Evolutionary conservation across 1,284 basidiomycete species (phyloP).

Genomic region (Austroboletus novae-zelandiae): DNA sequence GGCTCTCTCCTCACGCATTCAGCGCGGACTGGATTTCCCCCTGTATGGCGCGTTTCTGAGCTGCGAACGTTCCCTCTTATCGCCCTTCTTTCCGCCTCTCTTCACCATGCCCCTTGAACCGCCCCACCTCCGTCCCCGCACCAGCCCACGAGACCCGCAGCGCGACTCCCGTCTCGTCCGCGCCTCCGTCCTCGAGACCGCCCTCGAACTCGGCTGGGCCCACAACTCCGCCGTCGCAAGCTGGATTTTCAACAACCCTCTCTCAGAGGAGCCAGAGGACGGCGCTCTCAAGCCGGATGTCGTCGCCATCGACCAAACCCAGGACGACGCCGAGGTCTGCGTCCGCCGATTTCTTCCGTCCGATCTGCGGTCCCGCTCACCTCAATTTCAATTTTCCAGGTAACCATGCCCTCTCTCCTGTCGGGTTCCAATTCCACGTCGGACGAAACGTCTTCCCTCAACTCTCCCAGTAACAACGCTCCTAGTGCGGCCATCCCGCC

Average conservation of each 20-base stretch:
- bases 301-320: not conserved
- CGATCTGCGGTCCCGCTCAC: conserved; percentile 4
- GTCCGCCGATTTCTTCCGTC: not conserved
- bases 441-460: conserved; percentile 32
- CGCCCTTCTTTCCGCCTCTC: conserved; percentile 7
- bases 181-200: conserved; percentile 68
- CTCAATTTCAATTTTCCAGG: conserved; percentile 18
- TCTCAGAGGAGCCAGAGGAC: conserved; percentile 52
- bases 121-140: conserved; percentile 26
- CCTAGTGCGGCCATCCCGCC: conserved; percentile 13
- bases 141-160: conserved; percentile 16
- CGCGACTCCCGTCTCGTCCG: conserved; percentile 57
- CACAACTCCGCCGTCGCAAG: conserved; percentile 54
- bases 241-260: conserved; percentile 64
- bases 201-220: conserved; percentile 60
- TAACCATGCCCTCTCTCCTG: conserved; percentile 25
- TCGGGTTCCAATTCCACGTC: conserved; percentile 31
- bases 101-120: conserved; percentile 14
- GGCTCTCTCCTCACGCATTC: too few species aligned
- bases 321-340: conserved; percentile 21
- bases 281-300: not conserved
- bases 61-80: conserved; percentile 4
- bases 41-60: too few species aligned
- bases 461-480: conserved; percentile 23
- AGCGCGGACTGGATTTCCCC: too few species aligned